These are phyloP conservation scores for Plasmopara halstedii DNA, from an alignment of 352 stramenopile genomes.

Conservation along the genomic window DNA sequence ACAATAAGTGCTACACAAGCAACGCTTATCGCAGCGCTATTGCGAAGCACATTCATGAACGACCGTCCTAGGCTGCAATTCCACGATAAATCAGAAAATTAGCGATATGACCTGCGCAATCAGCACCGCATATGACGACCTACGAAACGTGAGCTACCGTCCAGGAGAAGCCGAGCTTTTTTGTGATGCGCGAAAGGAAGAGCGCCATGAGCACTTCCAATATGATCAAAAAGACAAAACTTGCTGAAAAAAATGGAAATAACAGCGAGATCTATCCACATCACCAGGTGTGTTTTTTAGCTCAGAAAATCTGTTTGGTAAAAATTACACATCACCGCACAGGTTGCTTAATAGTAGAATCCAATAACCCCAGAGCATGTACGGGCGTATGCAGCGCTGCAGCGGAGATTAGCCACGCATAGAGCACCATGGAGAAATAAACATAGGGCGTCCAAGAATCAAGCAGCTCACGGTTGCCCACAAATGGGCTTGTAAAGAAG, in stretches of 20 bases:
- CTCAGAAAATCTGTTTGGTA: not conserved
- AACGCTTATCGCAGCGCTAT: constrained; percentile 75
- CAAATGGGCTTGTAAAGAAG: constrained; percentile 85
- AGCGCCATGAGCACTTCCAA: constrained; percentile 67
- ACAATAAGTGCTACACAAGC: constrained; percentile 77
- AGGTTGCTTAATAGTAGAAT: constrained; percentile 80
- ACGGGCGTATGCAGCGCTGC: constrained; percentile 69
- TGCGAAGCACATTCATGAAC: constrained; percentile 74
- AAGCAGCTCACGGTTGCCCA: constrained; percentile 75
- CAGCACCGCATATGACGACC: constrained; percentile 4
- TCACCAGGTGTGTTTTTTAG: not conserved
- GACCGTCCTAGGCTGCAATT: constrained; percentile 48
- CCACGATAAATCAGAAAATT: not conserved
- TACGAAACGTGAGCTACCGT: constrained; percentile 66
- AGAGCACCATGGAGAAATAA: constrained; percentile 82
- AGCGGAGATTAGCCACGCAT: constrained; percentile 75
- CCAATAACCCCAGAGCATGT: constrained; percentile 57
- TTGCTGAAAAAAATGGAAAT: constrained; percentile 82
- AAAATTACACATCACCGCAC: constrained; percentile 19
- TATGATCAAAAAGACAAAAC: constrained; percentile 63
- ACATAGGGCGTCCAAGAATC: constrained; percentile 84
- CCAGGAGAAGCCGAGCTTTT: constrained; percentile 49
- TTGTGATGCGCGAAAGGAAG: constrained; percentile 46
- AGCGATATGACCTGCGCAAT: not conserved
- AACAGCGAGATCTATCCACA: constrained; percentile 55